Base-by-base conservation (phyloP, 176 grass and related monocot species). In the Rhipidocladum racemiflorum region DNA sequence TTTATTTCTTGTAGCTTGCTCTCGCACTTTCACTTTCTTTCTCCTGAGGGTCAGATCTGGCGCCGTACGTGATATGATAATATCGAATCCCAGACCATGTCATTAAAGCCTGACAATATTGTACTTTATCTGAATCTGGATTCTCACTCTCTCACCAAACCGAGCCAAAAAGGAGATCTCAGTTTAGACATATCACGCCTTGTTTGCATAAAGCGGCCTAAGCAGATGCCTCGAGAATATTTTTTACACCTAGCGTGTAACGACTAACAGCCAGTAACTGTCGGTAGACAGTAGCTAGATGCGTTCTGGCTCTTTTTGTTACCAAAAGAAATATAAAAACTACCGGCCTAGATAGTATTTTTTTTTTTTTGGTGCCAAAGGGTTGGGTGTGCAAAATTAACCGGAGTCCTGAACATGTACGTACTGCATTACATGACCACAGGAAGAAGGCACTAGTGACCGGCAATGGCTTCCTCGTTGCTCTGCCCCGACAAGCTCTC, bases 381-480 rank as follows among this genome's bases (percentile, higher is more conserved):
- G 14, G 28, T 46, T 16, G 25, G 14, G 28, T 46, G 43, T 53
- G 18, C 23, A 44, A 10, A 83, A 78, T 78, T 48, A 49, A 53
- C 38, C 78, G 72, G 65, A 86, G 72, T 61, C 17, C 48, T 86
- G 79, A 90, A 24, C 66, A 20, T 78, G 30, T 74, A 75, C 64
- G 24, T 72, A 21, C 50, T 84, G 68, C 75, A 74, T 75, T 76
- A 32, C 60, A 82, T 82, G 72, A 49, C 28, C 56, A 23, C 65
- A 90, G 88, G 79, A 35, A 65, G 61, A 70, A 55, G 74, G 68
- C 44, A 62, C 42, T 29, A 46, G 42, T 76, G 23, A 79, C 68
- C 68, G 23, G 56, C 83, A 84, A 97, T 97, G 94, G 89, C 85
- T 29, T 92, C 89, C 50, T 90, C 89, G 17, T 25, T 91, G 66